Evolutionary conservation across 768 basidiomycete genomes (phyloP), one percentile per base, ranked within the genome.

Genomic region (Rhizopogon vulgaris): DNA sequence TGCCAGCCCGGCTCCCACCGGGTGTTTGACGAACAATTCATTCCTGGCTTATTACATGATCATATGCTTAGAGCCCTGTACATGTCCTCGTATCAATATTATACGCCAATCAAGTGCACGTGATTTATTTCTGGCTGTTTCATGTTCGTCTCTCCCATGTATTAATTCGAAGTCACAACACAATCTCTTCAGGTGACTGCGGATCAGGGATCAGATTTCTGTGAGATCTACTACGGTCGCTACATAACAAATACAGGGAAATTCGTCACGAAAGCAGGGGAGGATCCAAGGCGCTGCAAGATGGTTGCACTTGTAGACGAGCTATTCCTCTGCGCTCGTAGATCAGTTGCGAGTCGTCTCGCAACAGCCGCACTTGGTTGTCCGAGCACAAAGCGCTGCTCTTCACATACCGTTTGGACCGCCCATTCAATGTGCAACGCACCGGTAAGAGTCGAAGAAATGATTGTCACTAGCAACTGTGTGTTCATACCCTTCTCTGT

Each of bases 351-450:
- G n/a, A 90, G 68, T 48, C 79, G 76, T 43, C 84, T 76, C 2
- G 85, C 85, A 74, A 89, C 77, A 1, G 76, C 72, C 2, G 78
- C 70, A 52, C 82, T 85, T 7, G 82, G 70, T 60, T 86, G 80
- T 10, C 87, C 87, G 10, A 87, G 67, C 6, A 78, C 69, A 14
- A 70, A 66, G 17, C 69, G 66, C 47, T 78, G 73, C 48, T 83
- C 78, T 41, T 73, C 73, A 52, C 74, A 72, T 28, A 78, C 73
- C 6, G 77, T 74, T 48, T 77, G 75, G 53, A 85, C 68, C 10
- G 84, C 84, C 72, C 84, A 78, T 63, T 91, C 89, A 9, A 87
- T 63, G 56, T 90, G 85, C 46, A 87, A 69, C 0, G 85, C 81
- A 1, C 79, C 77, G 1, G 83, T 83, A 36, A 91, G 73, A 0